phyloP scores from a whole-genome alignment of 2,329 filamentous ascomycete species.

The Penicillium sp. region DNA sequence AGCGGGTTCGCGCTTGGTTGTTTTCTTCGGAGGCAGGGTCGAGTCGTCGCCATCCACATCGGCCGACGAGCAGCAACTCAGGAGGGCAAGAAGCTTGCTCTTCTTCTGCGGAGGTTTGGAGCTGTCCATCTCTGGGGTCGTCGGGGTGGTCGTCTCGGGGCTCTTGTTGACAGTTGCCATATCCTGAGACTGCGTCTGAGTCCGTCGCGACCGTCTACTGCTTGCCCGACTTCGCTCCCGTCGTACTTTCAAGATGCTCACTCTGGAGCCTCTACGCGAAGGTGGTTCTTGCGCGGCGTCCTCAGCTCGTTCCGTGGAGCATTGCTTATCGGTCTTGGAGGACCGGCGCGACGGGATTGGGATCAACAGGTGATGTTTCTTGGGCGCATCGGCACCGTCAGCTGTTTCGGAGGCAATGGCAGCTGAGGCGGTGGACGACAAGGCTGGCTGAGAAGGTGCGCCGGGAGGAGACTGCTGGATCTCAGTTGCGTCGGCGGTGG shows the following conservation, averaged over 20 bases:
- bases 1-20: conserved; percentile 40
- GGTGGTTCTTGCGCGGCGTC: conserved; percentile 35
- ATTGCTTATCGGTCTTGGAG: conserved; percentile 37
- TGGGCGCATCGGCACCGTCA: conserved; percentile 27
- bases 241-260: conserved; percentile 61
- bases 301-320: conserved; percentile 32
- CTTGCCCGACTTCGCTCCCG: conserved; percentile 67
- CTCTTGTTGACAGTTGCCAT: conserved; percentile 33
- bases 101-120: conserved; percentile 43
- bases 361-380: conserved; percentile 39
- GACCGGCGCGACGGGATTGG: conserved; percentile 41
- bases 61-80: conserved; percentile 50
- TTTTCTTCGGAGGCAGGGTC: conserved; percentile 47
- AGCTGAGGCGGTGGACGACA: conserved; percentile 10
- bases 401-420: conserved; percentile 4
- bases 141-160: conserved; percentile 28
- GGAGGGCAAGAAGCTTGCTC: conserved; percentile 45
- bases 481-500: conserved; percentile 23
- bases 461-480: conserved; percentile 19
- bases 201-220: conserved; percentile 44
- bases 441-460: conserved; percentile 18
- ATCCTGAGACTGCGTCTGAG: conserved; percentile 31
- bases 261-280: conserved; percentile 63
- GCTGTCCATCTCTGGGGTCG: conserved; percentile 31
- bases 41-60: conserved; percentile 46